Base-by-base conservation (phyloP, 495 filamentous ascomycete species). In the Articulospora tetracladia region DNA sequence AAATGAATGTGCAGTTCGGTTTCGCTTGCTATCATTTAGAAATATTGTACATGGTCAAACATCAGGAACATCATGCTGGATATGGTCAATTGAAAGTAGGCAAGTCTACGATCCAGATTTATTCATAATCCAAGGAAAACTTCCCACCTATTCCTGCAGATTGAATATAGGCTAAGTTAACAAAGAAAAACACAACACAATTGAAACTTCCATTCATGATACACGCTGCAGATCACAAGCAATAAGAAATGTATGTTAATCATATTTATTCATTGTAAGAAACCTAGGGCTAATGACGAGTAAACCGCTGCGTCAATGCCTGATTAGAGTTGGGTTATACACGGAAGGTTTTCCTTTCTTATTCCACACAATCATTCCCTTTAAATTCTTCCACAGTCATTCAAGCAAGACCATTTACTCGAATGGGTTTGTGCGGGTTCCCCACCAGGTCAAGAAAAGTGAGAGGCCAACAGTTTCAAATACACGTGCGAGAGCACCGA, bases 381-480 rank as follows among this genome's bases (percentile, higher is more conserved):
- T 17, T 23, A 12, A 17, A 12, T 3, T 44, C 10, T 44, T 17
- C 3, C n/a, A 44, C 39, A 11, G 3, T 15, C 39, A 44, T 8
- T 17, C 39, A 17, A 44, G 39, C 39, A 17, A 44, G 4, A 15
- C n/a, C 39, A 44, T 44, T 73, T 78, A 80, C 32, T 89, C 84
- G 71, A 91, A 91, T 39, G 91, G 88, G 77, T 90, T 89, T 72
- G 91, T 95, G 66, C 88, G 86, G 55, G 93, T 97, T 64, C 94
- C 94, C 94, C 94, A 98, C 87, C 89, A 98, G 65, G 91, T 96
- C 61, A 98, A 77, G 83, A 97, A 91, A 70, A 97, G 66, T 57
- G 88, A 90, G 44, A 98, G 80, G 34, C 94, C 94, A 55, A 98
- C 86, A 3, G 94, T 97, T 80, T 98, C 94, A 61, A 97, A 85